Evolutionary conservation across 1,284 basidiomycete species (phyloP).

Genomic region (Marasmius oreades): DNA sequence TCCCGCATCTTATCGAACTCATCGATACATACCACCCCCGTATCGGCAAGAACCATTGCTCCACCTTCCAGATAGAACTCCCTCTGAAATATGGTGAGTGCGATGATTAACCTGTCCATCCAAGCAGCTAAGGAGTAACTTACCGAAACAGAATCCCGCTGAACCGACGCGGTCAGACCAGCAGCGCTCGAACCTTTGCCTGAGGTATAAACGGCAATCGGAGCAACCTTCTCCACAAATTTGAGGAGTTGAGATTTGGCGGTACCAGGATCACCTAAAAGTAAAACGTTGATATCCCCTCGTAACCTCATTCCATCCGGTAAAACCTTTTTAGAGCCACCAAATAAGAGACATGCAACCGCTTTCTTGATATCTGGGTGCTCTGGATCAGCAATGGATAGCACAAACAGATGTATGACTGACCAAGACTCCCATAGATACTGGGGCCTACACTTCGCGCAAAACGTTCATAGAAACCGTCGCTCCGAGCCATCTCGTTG

Average conservation of each 20-base stretch:
- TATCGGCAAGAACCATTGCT: slow-evolving; percentile 98
- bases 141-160: slow-evolving; percentile 89
- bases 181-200: slow-evolving; percentile 98
- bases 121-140: slow-evolving; percentile 25
- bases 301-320: slow-evolving; percentile 97
- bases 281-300: slow-evolving; percentile 96
- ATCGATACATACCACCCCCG: slow-evolving; percentile 98
- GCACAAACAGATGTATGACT: slow-evolving; percentile 21
- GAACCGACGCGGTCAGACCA: slow-evolving; percentile 96
- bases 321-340: slow-evolving; percentile 96
- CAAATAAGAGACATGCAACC: slow-evolving; percentile 91
- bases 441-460: slow-evolving; percentile 93
- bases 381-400: slow-evolving; percentile 7
- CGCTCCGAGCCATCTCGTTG: slow-evolving; percentile 83
- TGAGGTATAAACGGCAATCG: slow-evolving; percentile 97
- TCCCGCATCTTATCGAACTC: slow-evolving; percentile 99
- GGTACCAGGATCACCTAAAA: slow-evolving; percentile 97
- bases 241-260: slow-evolving; percentile 97
- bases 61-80: slow-evolving; percentile 99
- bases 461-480: slow-evolving; percentile 93
- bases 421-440: slow-evolving; percentile 93
- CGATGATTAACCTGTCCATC: background rate
- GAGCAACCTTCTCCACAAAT: slow-evolving; percentile 98
- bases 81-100: slow-evolving; percentile 67
- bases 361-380: slow-evolving; percentile 94